These are phyloP conservation scores for Malassezia psittaci DNA, from an alignment of 1,284 basidiomycete genomes.

Conservation along the genomic window DNA sequence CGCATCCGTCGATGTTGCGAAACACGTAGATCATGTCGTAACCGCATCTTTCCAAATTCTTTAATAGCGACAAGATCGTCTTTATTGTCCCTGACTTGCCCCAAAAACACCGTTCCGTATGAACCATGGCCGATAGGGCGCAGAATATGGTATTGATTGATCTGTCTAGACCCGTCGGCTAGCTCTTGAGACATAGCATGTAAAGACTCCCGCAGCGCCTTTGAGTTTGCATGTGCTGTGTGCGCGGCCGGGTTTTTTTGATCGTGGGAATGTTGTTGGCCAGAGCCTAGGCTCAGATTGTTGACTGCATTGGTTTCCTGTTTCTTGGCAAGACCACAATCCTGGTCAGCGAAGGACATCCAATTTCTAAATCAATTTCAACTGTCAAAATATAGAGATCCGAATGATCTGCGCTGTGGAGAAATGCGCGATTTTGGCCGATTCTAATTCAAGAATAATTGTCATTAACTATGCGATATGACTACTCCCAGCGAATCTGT, in stretches of 20 bases:
- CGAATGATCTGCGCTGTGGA: neutral
- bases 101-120: slow-evolving; percentile 37
- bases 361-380: no score
- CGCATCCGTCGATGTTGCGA: slow-evolving; percentile 15
- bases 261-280: neutral
- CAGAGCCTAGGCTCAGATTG: neutral
- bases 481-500: neutral
- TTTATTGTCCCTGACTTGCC: slow-evolving; percentile 25
- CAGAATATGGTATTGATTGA: slow-evolving; percentile 44
- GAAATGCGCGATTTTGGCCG: neutral
- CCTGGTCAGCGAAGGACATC: no score
- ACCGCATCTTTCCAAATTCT: slow-evolving; percentile 43
- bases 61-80: slow-evolving; percentile 30
- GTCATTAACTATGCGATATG: neutral
- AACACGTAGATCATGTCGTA: slow-evolving; percentile 28
- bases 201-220: slow-evolving; percentile 27
- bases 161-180: slow-evolving; percentile 37
- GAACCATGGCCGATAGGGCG: slow-evolving; percentile 38
- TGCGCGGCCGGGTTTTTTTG: neutral
- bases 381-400: neutral
- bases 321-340: no score
- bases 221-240: neutral
- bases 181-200: slow-evolving; percentile 36
- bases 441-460: neutral
- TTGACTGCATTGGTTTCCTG: neutral